These are phyloP conservation scores for Pisolithus orientalis DNA, from an alignment of 768 basidiomycete genomes.

Conservation along the genomic window DNA sequence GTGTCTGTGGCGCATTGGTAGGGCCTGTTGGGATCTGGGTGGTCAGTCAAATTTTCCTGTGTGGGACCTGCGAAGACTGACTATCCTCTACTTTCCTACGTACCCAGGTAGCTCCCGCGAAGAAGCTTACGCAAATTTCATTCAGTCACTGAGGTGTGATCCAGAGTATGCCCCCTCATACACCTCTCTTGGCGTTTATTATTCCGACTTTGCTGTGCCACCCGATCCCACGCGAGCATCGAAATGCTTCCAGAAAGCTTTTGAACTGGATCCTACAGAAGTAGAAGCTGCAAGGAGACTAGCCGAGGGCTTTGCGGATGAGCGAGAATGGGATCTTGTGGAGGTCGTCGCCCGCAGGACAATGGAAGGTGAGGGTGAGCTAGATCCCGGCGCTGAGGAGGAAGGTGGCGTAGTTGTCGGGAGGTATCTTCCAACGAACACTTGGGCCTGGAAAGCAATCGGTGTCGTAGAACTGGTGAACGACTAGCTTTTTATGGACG, in stretches of 20 bases:
- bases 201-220: slow-evolving; percentile 61
- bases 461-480: slow-evolving; percentile 88
- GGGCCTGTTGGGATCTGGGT: slow-evolving; percentile 64
- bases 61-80: not conserved
- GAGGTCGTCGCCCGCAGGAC: slow-evolving; percentile 90
- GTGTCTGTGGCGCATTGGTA: slow-evolving; percentile 82
- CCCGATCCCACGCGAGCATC: slow-evolving; percentile 81
- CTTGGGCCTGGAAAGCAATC: slow-evolving; percentile 98
- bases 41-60: slow-evolving; percentile 37
- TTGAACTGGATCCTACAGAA: slow-evolving; percentile 91
- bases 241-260: slow-evolving; percentile 97
- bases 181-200: slow-evolving; percentile 90
- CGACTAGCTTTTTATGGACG: slow-evolving; percentile 7
- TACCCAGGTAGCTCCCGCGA: slow-evolving; percentile 43
- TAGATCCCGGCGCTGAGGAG: slow-evolving; percentile 48
- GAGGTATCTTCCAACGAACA: slow-evolving; percentile 67
- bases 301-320: slow-evolving; percentile 86
- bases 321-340: slow-evolving; percentile 92
- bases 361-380: slow-evolving; percentile 88
- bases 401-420: slow-evolving; percentile 34
- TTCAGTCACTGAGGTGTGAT: slow-evolving; percentile 69
- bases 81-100: slow-evolving; percentile 2
- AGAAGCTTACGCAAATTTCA: slow-evolving; percentile 73
- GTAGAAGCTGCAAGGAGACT: slow-evolving; percentile 77
- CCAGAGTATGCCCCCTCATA: slow-evolving; percentile 84